Evolutionary conservation across 2,329 filamentous ascomycete species (phyloP), one percentile per base, ranked within the genome.

Genomic region (Sclerotinia sclerotiorum): DNA sequence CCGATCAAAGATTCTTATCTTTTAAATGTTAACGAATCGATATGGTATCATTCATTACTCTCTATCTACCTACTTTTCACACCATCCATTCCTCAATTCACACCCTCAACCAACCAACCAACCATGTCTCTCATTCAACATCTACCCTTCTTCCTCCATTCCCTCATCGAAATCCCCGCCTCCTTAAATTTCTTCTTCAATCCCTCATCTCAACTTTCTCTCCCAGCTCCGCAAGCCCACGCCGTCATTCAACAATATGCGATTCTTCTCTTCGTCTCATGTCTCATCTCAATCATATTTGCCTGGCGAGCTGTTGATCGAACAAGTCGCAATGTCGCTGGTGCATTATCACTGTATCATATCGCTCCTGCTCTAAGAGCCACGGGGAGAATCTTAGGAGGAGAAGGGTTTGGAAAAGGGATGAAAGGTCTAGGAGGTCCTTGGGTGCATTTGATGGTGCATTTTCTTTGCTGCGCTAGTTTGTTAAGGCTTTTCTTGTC

Each of bases 201-300:
- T 29, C 79, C 79, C 10, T 74, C 76, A 17, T 63, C 73, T 32
- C 76, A 77, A 54, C 75, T 80, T 21, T 68, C 73, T 3, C 52
- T 63, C 5, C 71, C 77, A 49, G 76, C 77, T 48, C 76, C 77
- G 13, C 73, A 78, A 70, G 77, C 79, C 13, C 76, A 80, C 52
- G 72, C 77, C 32, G 62, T 76, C 35, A 77, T 81, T 61, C 72
- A 74, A 44, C 79, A 81, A 73, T 81, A 80, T 69, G 78, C 79
- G n/a, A 69, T 79, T 8, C 73, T 80, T 0, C 73, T 81, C 6
- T 62, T 80, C 21, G 67, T 71, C 19, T 77, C 78, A 15, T 76
- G 73, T 68, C 69, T 80, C 49, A 74, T 81, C 39, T 77, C 79
- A 6, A 39, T 75, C 5, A 72, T 76, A 13, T 79, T 80, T 64